Conservation (phyloP, 306 rosid species). For the Lathyrus tuberosus region DNA sequence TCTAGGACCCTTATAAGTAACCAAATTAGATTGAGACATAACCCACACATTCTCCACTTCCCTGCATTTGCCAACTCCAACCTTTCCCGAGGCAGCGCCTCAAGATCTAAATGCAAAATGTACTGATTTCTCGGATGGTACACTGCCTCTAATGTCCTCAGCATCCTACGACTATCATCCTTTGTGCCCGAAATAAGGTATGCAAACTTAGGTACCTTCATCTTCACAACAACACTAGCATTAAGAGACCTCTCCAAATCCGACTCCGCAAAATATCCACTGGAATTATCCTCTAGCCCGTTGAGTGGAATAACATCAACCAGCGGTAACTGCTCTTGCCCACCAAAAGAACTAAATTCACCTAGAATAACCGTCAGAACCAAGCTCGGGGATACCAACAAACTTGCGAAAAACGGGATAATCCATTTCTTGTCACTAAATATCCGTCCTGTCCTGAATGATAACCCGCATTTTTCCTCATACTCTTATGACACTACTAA, state of each 20-base stretch:
- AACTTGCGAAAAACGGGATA: slow-evolving; percentile 82
- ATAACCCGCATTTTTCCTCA: slow-evolving; percentile 84
- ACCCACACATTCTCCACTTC: slow-evolving; percentile 90
- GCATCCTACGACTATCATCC: slow-evolving; percentile 93
- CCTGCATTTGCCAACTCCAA: slow-evolving; percentile 79
- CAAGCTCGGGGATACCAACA: slow-evolving; percentile 67
- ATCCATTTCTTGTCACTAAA: slow-evolving; percentile 85
- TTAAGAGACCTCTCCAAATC: slow-evolving; percentile 56
- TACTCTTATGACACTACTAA: slow-evolving; percentile 42
- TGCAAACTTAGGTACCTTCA: slow-evolving; percentile 74
- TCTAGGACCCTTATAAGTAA: slow-evolving; percentile 95
- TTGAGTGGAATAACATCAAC: slow-evolving; percentile 56
- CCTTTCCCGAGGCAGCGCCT: slow-evolving; percentile 97
- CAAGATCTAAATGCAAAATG: slow-evolving; percentile 91
- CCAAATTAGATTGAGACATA: slow-evolving; percentile 86
- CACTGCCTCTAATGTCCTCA: slow-evolving; percentile 91
- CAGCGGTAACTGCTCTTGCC: slow-evolving; percentile 67
- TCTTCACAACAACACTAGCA: slow-evolving; percentile 33
- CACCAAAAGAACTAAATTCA: slow-evolving; percentile 50
- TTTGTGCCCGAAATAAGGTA: slow-evolving; percentile 95
- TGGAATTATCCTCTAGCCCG: slow-evolving; percentile 54
- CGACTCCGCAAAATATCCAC: slow-evolving; percentile 71
- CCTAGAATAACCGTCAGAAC: slow-evolving; percentile 66
- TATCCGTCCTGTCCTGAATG: slow-evolving; percentile 77
- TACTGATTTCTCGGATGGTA: slow-evolving; percentile 95